Conservation (phyloP, 23 red algal species). For the Agarophyton chilense region DNA sequence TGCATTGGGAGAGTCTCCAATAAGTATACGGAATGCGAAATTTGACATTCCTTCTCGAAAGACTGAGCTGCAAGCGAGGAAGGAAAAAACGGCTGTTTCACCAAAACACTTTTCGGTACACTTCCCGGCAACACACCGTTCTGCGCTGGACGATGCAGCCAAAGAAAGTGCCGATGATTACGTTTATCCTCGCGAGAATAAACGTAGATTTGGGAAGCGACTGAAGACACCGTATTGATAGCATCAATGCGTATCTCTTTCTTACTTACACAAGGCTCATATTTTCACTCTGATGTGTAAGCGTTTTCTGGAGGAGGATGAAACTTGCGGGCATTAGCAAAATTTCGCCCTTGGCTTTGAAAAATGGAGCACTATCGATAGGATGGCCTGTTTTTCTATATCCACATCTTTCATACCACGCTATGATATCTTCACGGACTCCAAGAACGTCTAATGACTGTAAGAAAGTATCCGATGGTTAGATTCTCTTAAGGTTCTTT, state of each 20-base stretch:
- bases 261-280: neutral
- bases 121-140: neutral
- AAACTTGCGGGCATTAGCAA: conserved; percentile 57
- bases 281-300: neutral
- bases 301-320: conserved; percentile 38
- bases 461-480: neutral
- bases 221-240: neutral
- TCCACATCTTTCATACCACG: conserved; percentile 74
- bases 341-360: conserved; percentile 49
- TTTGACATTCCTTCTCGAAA: neutral
- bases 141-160: neutral
- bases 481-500: neutral
- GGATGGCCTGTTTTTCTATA: conserved; percentile 27
- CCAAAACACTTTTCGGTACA: neutral
- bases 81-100: neutral
- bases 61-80: neutral
- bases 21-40: too few relatives aligned
- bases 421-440: conserved; percentile 48
- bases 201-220: neutral
- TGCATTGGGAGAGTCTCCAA: neutral
- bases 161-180: neutral
- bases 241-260: neutral
- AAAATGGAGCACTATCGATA: conserved; percentile 53
- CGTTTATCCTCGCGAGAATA: neutral
- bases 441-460: conserved; percentile 61